Percentiles rank a stretch among this genome's conserved stretches.
phyloP scores from a whole-genome alignment of 1,139 yeast species.

The Lipomyces yarrowii region DNA sequence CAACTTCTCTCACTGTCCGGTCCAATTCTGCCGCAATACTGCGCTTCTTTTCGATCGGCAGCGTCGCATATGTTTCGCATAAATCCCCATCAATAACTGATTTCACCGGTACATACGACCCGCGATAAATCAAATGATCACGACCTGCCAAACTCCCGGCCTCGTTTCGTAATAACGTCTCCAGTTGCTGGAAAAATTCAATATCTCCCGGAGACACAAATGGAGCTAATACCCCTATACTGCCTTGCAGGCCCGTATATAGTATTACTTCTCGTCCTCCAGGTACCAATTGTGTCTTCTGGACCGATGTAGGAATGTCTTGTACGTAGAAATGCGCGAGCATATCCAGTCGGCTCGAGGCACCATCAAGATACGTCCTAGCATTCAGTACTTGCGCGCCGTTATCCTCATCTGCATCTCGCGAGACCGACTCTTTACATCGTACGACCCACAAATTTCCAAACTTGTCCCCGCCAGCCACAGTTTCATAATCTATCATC shows the following conservation, averaged over 20 bases:
- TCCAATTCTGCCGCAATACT: conserved; percentile 58
- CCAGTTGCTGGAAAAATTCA: conserved; percentile 59
- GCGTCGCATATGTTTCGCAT: conserved; percentile 57
- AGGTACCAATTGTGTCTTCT: conserved; percentile 52
- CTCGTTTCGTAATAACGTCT: conserved; percentile 51
- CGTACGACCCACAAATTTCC: conserved; percentile 77
- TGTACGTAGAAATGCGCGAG: conserved; percentile 65
- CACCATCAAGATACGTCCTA: conserved; percentile 53
- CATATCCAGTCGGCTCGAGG: conserved; percentile 56
- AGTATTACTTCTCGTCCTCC: conserved; percentile 71
- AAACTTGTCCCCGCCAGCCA: conserved; percentile 85
- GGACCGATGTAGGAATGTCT: conserved; percentile 70
- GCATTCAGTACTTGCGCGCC: conserved; percentile 42
- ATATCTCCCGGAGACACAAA: conserved; percentile 64
- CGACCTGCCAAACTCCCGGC: conserved; percentile 63
- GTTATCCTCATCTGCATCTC: conserved; percentile 55
- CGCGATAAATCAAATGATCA: conserved; percentile 66
- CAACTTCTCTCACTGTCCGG: conserved; percentile 60
- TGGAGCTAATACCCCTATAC: conserved; percentile 74
- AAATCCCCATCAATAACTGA: conserved; percentile 87
- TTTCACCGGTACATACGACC: conserved; percentile 78
- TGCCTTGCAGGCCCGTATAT: conserved; percentile 80
- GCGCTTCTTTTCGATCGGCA: conserved; percentile 49
- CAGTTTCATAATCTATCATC: conserved; percentile 71
- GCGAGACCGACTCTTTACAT: conserved; percentile 52